Base-by-base conservation (phyloP, 768 basidiomycete species). In the Hysterangium stoloniferum region DNA sequence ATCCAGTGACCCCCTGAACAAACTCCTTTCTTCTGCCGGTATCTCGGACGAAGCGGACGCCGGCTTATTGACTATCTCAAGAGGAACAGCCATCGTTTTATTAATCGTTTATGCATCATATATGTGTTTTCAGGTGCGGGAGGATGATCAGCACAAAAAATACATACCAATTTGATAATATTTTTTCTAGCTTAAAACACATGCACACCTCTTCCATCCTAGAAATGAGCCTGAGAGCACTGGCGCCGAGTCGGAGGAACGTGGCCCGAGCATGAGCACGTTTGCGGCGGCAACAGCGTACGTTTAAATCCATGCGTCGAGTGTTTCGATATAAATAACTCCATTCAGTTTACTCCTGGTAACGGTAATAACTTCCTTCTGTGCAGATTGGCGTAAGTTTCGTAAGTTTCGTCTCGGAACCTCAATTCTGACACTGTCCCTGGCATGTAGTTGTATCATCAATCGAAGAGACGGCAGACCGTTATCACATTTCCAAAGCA, bases 401-500 rank as follows among this genome's bases (percentile, higher is more conserved):
- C 32, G 22, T 41, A 32, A 6, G 15, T 27, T 47, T 36, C 34
- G 28, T 49, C 13, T 49, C 22, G 24, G 9, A 15, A 19, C 13
- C 28, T 20, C 11, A 7, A 41, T 19, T 20, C 20, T 11, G n/a
- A 36, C 13, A 19, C 45, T 50, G 19, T 50, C 40, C 34, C 29
- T 31, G 28, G 38, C 27, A 29, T 47, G 0, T 46, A 89, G 87
- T 91, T 64, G 91, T 95, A 32, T 86, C 84, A 2, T 90, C 88
- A 3, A 95, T 96, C 56, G 93, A 95, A 63, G 91, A 94, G 62
- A 89, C 87, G 22, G 89, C 92, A 2, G 70, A 78, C 11, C 74
- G 84, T 34, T 92, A 89, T 64, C 63, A 74, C 48, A 86, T 96
- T 48, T 87, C 89, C 0, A 89, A 88, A 64, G 58, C 80, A 0